Conservation (phyloP, 257 asterid genomes). For the Craterostigma plantagineum region DNA sequence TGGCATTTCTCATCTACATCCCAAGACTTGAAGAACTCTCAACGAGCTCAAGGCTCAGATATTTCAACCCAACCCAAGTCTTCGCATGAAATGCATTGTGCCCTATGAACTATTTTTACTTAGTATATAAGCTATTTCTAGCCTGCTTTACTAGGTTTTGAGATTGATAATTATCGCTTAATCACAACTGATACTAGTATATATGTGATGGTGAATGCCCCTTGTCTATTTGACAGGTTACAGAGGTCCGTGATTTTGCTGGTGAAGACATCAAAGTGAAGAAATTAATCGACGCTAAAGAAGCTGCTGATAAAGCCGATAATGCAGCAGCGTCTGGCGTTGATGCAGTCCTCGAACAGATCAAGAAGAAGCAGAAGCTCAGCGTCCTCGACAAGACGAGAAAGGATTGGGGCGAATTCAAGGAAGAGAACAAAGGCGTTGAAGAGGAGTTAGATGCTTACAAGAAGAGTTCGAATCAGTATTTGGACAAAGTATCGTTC, state of each 20-base stretch:
- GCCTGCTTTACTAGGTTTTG: too few species aligned
- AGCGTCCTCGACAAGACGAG: conserved; percentile 91
- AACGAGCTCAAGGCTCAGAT: too few species aligned
- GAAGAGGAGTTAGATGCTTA: conserved; percentile 86
- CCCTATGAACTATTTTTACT: too few species aligned
- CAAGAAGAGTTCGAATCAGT: conserved; percentile 87
- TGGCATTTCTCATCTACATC: too few species aligned
- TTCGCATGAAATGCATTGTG: too few species aligned
- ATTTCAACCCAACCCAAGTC: too few species aligned
- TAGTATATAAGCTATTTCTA: too few species aligned
- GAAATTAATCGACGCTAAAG: conserved; percentile 63
- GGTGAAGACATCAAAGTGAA: conserved; percentile 77
- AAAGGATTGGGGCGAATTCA: conserved; percentile 95
- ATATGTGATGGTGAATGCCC: too few species aligned
- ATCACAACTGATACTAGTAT: too few species aligned
- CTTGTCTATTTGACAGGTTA: conserved; percentile 48
- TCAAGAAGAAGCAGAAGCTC: conserved; percentile 76
- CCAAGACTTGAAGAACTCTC: too few species aligned
- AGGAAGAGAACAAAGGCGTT: conserved; percentile 68
- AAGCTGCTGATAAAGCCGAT: conserved; percentile 38
- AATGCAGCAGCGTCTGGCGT: conserved; percentile 61
- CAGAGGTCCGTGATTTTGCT: conserved; percentile 83
- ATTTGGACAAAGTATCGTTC: conserved; percentile 75
- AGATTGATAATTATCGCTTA: too few species aligned
- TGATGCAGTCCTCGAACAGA: conserved; percentile 81